These are phyloP conservation scores for Dactylellina haptotyla DNA, from an alignment of 2,329 filamentous ascomycete genomes.

Conservation along the genomic window DNA sequence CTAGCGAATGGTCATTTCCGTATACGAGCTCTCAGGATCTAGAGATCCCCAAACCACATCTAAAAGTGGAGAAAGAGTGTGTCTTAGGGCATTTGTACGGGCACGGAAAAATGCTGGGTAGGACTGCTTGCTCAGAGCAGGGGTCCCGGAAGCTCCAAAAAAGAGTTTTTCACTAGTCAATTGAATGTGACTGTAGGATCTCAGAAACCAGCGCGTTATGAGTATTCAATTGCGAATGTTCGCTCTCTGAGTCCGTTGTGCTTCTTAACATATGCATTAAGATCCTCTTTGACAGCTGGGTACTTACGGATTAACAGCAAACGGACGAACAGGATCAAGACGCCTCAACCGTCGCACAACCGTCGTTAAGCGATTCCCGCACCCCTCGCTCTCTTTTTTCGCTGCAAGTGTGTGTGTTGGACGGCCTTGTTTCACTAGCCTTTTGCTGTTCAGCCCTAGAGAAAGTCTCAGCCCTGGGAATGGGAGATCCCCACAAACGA, in stretches of 20 bases:
- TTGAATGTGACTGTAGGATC: not conserved
- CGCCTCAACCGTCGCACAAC: conserved; percentile 54
- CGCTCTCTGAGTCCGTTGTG: conserved; percentile 16
- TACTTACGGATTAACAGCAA: not conserved
- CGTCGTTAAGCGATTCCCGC: conserved; percentile 54
- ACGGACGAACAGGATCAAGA: conserved; percentile 2
- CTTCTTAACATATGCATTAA: conserved; percentile 17
- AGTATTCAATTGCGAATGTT: not conserved
- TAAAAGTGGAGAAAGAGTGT: conserved; percentile 1
- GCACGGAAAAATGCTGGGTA: not conserved
- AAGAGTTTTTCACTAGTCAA: not conserved
- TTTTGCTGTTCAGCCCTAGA: conserved; percentile 51
- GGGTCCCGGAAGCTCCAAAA: conserved; percentile 5
- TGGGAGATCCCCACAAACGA: conserved; percentile 48
- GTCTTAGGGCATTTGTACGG: not conserved
- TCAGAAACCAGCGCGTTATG: not conserved
- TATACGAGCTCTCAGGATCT: conserved; percentile 50
- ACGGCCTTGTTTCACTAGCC: conserved; percentile 32
- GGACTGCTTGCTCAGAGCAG: not conserved
- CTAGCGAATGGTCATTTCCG: conserved; percentile 34
- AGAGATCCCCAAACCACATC: conserved; percentile 17
- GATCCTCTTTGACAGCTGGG: conserved; percentile 38
- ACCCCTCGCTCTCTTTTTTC: conserved; percentile 31
- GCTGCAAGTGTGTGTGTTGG: conserved; percentile 15
- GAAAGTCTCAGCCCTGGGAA: conserved; percentile 54